Conservation (phyloP, 768 basidiomycete genomes). For the Pisolithus sp. region DNA sequence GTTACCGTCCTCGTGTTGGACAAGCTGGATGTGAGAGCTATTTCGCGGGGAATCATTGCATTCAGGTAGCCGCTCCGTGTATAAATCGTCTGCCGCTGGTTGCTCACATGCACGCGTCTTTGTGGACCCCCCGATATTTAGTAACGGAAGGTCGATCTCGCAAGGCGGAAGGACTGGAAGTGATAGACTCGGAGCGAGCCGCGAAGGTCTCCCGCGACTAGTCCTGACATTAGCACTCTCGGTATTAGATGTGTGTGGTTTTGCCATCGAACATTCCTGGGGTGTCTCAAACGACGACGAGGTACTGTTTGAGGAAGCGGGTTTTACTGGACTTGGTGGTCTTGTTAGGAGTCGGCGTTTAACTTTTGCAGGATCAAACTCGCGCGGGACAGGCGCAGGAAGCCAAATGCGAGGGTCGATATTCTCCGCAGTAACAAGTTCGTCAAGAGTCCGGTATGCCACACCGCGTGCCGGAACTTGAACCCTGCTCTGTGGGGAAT, state of each 20-base stretch:
- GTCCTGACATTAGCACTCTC: conserved; percentile 14
- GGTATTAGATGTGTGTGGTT: not conserved
- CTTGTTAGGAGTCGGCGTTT: conserved; percentile 18
- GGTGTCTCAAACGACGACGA: not conserved
- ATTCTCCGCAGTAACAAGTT: conserved; percentile 7
- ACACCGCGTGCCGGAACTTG: conserved; percentile 12
- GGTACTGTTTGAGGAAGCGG: not conserved
- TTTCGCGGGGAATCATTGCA: not conserved
- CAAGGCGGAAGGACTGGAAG: conserved; percentile 11
- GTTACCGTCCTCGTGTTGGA: conserved; percentile 9
- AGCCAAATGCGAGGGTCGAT: conserved; percentile 25
- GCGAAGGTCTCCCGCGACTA: conserved; percentile 16
- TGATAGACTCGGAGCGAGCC: conserved; percentile 15
- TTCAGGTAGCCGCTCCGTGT: conserved; percentile 1
- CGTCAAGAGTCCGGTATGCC: conserved; percentile 14
- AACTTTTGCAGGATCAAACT: conserved; percentile 22
- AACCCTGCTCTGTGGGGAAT: not conserved
- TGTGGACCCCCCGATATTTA: not conserved
- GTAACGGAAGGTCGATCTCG: not conserved
- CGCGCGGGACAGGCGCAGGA: conserved; percentile 11
- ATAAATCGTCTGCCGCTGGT: not conserved
- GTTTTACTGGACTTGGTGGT: conserved; percentile 19
- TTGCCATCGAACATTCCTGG: not conserved
- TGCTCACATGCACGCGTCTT: not conserved
- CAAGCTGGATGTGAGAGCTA: conserved; percentile 19